Conservation (phyloP, 2,329 filamentous ascomycete species). For the Malbranchea cinnamomea region DNA sequence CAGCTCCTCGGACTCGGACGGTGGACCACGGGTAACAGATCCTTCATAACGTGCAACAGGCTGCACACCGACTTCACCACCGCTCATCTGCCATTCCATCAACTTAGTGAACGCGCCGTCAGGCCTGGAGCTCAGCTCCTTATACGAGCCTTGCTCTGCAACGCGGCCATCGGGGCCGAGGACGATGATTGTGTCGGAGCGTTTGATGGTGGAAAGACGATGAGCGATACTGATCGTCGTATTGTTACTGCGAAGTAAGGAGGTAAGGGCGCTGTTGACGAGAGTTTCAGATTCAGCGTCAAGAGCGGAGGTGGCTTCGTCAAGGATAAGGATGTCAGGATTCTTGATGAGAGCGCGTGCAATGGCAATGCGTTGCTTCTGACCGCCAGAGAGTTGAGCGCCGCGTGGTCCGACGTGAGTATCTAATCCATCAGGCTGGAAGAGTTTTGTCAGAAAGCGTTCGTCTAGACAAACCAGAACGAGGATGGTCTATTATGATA, state of each 20-base stretch:
- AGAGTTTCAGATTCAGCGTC: constrained; percentile 95
- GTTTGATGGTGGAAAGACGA: constrained; percentile 87
- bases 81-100: constrained; percentile 98
- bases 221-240: constrained; percentile 98
- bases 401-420: constrained; percentile 86
- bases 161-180: constrained; percentile 75
- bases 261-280: constrained; percentile 77
- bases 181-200: constrained; percentile 87
- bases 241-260: constrained; percentile 69
- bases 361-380: constrained; percentile 97
- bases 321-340: constrained; percentile 89
- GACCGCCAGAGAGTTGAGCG: constrained; percentile 84
- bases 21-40: constrained; percentile 17
- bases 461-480: constrained; percentile 3
- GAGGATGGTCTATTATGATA: constrained; percentile 11
- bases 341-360: constrained; percentile 87
- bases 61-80: constrained; percentile 42
- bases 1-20: constrained; percentile 37
- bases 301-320: constrained; percentile 89
- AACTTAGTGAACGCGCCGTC: constrained; percentile 81
- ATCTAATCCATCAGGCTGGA: constrained; percentile 73
- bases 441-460: constrained; percentile 1
- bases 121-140: constrained; percentile 54
- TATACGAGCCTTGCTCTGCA: constrained; percentile 78
- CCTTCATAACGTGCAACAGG: constrained; percentile 9